A percentile compares a stretch with the other conserved stretches of the same genome.
Conservation (phyloP, 495 filamentous ascomycete genomes). For the Aspergillus nidulans region DNA sequence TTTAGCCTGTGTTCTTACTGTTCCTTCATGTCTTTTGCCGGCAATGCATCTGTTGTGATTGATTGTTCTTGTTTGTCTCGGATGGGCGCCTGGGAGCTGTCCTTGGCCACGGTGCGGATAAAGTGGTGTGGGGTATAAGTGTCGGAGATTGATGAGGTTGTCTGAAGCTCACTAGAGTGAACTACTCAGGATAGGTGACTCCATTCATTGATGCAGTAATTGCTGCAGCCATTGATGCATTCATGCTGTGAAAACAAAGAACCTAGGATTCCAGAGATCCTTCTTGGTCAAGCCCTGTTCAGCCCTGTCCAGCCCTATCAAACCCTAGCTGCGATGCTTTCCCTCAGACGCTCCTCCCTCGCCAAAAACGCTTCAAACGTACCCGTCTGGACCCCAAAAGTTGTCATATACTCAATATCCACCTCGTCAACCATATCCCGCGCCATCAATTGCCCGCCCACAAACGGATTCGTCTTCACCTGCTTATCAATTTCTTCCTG, state of each 20-base stretch:
- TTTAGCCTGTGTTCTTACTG: background rate
- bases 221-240: too few species aligned
- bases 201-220: too few species aligned
- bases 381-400: slow-evolving; percentile 27
- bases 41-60: too few species aligned
- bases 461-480: slow-evolving; percentile 21
- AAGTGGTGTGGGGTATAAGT: background rate
- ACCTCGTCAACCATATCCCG: slow-evolving; percentile 29
- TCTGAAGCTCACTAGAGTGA: too few species aligned
- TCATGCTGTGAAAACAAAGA: background rate
- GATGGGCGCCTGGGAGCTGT: background rate
- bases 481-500: slow-evolving; percentile 35
- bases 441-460: slow-evolving; percentile 26
- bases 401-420: slow-evolving; percentile 31
- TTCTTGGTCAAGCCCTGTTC: background rate
- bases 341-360: slow-evolving; percentile 29
- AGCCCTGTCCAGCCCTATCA: background rate
- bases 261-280: background rate
- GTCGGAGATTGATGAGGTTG: background rate
- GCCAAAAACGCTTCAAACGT: slow-evolving; percentile 36
- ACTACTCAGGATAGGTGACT: too few species aligned
- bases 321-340: slow-evolving; percentile 14
- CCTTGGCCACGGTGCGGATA: background rate
- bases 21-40: background rate
- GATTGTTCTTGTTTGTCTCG: too few species aligned